Percentiles rank a stretch among this genome's conserved stretches.
phyloP scores from a whole-genome alignment of 176 grass and related monocot genomes.

The Echinochloa phyllopogon region DNA sequence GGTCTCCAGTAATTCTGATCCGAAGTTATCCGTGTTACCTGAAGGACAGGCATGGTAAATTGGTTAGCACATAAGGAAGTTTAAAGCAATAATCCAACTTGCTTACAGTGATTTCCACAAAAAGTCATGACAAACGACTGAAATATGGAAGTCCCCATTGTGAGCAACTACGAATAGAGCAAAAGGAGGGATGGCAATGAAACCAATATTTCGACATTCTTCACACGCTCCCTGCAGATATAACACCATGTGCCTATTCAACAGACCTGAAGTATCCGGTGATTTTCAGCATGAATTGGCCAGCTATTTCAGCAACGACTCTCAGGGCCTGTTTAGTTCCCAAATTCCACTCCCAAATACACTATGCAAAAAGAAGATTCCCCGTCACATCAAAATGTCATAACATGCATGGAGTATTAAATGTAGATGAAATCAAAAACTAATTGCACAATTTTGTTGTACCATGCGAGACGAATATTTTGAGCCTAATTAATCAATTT shows the following conservation, averaged over 20 bases:
- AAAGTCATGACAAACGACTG: background rate
- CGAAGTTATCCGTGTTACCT: conserved; percentile 87
- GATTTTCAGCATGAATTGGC: conserved; percentile 18
- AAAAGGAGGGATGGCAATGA: background rate
- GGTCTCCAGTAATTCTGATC: conserved; percentile 88
- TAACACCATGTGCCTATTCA: conserved; percentile 9
- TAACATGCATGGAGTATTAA: no score
- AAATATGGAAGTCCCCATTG: background rate
- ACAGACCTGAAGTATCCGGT: background rate
- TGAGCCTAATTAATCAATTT: no score
- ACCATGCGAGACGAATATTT: no score
- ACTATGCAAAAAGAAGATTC: no score
- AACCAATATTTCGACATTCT: conserved; percentile 1
- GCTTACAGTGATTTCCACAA: background rate
- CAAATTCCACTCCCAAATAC: no score
- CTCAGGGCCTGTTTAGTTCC: no score
- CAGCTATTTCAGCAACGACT: conserved; percentile 27
- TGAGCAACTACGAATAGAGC: conserved; percentile 14
- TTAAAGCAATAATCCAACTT: background rate
- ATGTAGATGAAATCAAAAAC: no score
- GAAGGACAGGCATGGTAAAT: conserved; percentile 36
- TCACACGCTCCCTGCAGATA: conserved; percentile 33
- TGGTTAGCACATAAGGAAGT: conserved; percentile 32
- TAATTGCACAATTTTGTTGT: no score
- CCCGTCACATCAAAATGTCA: no score